Base-by-base conservation (phyloP, 108 stramenopile genomes). In the Nitzschia sp. region DNA sequence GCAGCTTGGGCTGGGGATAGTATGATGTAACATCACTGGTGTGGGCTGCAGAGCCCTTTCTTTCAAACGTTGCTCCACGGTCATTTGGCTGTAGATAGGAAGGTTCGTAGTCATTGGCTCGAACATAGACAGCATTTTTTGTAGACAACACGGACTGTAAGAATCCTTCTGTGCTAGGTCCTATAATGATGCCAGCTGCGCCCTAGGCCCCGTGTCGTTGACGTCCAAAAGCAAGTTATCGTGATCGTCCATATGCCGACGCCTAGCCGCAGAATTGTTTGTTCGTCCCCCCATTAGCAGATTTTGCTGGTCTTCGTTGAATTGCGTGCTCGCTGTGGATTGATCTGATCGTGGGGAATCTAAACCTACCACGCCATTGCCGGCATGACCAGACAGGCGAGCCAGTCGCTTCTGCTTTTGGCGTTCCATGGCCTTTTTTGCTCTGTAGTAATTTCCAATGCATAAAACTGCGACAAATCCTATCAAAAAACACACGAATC, bases 401-500 rank as follows among this genome's bases (percentile, higher is more conserved):
- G 76, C 90, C 67, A 87, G 36, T 54, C 87, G 82, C 26, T 84
- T 61, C 33, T 85, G 67, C 57, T 79, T 58, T 71, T 93, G 92
- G 29, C 92, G 72, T 56, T 90, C 89, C 83, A 81, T 81, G 31
- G 92, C 92, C 71, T 82, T 66, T 58, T 90, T 90, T 24, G 92
- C 92, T 66, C 92, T 66, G 72, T 85, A 90, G 59, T 90, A 93
- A 65, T 93, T 93, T 28, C 92, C 89, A 47, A 93, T 67, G 58
- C 92, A 93, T 23, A 93, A 65, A 23, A 90, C 89, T n/a, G 79
- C 72, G 23, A 93, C 78, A 67, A 93, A 93, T 23, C 92, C 92
- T 17, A 79, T 64, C 45, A 90, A 47, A 63, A 93, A 90, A 8
- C 83, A 82, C 24, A 87, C 80, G 34, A 88, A 89, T 1, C 59